A percentile compares a stretch with the other conserved stretches of the same genome.
These are phyloP conservation scores for Chaetomiaceae sp. DNA, from an alignment of 2,329 filamentous ascomycete genomes.

Conservation along the genomic window DNA sequence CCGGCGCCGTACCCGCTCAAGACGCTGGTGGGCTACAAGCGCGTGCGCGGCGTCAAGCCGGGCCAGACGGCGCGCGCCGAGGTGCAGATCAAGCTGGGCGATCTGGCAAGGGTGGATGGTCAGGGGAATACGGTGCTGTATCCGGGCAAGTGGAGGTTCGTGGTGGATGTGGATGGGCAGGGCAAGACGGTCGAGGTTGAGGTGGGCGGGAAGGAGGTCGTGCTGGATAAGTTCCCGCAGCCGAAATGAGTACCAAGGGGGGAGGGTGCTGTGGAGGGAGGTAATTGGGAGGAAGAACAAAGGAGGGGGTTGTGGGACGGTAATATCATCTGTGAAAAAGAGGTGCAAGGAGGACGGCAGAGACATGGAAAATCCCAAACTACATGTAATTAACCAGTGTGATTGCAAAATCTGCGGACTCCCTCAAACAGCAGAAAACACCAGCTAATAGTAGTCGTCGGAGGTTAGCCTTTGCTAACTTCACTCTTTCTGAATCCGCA, in stretches of 20 bases:
- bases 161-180: conserved; percentile 36
- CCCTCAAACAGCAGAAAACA: too few relatives aligned
- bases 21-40: conserved; percentile 44
- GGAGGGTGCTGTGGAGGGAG: neutral
- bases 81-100: conserved; percentile 39
- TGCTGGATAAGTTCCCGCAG: conserved; percentile 34
- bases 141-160: conserved; percentile 44
- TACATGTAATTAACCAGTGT: too few relatives aligned
- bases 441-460: too few relatives aligned
- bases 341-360: too few relatives aligned
- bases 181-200: conserved; percentile 37
- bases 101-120: conserved; percentile 43
- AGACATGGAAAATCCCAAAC: too few relatives aligned
- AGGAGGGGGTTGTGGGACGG: too few relatives aligned
- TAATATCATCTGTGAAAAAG: neutral
- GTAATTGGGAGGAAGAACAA: neutral
- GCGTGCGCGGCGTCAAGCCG: conserved; percentile 36
- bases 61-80: conserved; percentile 28
- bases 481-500: neutral
- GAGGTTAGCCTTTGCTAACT: too few relatives aligned
- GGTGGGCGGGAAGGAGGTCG: conserved; percentile 37
- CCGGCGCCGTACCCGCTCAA: conserved; percentile 48
- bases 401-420: too few relatives aligned
- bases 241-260: conserved; percentile 1
- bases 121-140: conserved; percentile 47